Conservation (phyloP, 2,329 filamentous ascomycete species). For the Diplodia seriata region DNA sequence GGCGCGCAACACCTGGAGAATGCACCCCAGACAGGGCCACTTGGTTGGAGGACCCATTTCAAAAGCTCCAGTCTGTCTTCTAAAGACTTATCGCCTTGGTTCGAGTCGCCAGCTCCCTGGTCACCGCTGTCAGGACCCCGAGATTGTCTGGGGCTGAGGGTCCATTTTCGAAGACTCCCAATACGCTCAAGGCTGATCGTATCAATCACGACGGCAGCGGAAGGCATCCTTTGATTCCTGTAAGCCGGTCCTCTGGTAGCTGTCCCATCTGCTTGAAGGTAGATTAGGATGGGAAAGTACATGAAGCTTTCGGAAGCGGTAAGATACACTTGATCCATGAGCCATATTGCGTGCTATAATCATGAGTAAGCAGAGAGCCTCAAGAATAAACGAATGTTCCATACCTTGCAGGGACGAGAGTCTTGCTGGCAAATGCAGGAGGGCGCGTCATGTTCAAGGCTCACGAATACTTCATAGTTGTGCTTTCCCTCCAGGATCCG, state of each 20-base stretch:
- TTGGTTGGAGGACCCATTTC: conserved; percentile 44
- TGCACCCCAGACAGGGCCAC: conserved; percentile 40
- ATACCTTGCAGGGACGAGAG: conserved; percentile 46
- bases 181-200: too few relatives aligned
- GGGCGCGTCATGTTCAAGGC: neutral
- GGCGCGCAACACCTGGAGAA: conserved; percentile 33
- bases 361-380: conserved; percentile 29
- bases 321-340: conserved; percentile 44
- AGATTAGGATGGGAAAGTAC: neutral
- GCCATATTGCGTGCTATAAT: conserved; percentile 49
- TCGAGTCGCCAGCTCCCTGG: neutral
- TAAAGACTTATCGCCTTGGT: neutral
- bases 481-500: neutral
- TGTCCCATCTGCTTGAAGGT: neutral
- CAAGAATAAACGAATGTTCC: conserved; percentile 9
- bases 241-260: too few relatives aligned
- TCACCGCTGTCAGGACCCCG: neutral
- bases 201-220: neutral
- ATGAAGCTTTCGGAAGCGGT: neutral
- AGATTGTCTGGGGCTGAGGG: neutral
- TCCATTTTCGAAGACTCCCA: neutral
- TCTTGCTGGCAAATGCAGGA: neutral
- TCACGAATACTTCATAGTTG: neutral
- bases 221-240: neutral
- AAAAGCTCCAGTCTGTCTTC: conserved; percentile 37